These are phyloP conservation scores for Antrodiella citrinella DNA, from an alignment of 768 basidiomycete species.

Conservation along the genomic window DNA sequence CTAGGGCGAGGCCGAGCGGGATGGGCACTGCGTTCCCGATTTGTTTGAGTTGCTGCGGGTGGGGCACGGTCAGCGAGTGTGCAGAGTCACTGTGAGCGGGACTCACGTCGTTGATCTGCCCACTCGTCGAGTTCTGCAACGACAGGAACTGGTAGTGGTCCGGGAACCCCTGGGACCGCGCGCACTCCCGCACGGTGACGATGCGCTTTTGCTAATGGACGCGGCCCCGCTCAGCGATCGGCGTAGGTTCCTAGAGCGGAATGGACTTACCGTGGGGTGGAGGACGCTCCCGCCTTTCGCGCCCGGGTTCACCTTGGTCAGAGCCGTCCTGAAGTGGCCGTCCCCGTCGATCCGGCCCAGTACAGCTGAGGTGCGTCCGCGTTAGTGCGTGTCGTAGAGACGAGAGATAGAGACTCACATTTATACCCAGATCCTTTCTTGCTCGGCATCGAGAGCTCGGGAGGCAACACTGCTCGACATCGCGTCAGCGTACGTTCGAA, in stretches of 20 bases:
- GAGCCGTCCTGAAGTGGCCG: conserved; percentile 52
- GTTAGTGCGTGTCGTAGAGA: no score
- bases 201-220: conserved; percentile 76
- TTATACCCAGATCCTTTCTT: no score
- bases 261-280: conserved; percentile 35
- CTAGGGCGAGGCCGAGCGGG: conserved; percentile 57
- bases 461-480: no score
- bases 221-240: no score
- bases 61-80: conserved; percentile 4
- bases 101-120: conserved; percentile 46
- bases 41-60: conserved; percentile 56
- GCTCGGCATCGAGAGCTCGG: no score
- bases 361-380: no score
- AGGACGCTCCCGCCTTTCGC: conserved; percentile 36
- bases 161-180: conserved; percentile 74
- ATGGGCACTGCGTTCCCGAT: conserved; percentile 79
- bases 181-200: conserved; percentile 57
- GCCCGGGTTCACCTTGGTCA: conserved; percentile 50
- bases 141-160: conserved; percentile 61
- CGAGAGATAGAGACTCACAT: no score
- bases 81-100: neutral
- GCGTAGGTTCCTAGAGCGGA: no score
- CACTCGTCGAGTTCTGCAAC: conserved; percentile 24
- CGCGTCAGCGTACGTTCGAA: no score
- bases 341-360: conserved; percentile 46